Base-by-base conservation (phyloP, 2,329 filamentous ascomycete genomes). In the Cladosporium phlei region DNA sequence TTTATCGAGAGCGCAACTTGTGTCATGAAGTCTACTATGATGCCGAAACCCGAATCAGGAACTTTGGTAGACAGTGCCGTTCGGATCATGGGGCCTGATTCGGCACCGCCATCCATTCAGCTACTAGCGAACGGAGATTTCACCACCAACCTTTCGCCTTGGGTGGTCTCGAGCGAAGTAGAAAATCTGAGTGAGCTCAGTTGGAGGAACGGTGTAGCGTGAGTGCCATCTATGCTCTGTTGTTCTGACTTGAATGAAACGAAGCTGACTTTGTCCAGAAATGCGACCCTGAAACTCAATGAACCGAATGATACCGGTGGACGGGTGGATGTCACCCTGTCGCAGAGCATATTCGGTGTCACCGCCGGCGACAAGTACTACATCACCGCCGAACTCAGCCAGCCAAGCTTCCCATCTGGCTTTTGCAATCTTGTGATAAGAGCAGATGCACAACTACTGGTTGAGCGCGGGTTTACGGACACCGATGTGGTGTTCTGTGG, bases 171-270 rank as follows among this genome's bases (percentile, higher is more conserved):
- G n/a, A n/a, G n/a, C n/a, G n/a, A n/a, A n/a, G 7, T 19, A 33
- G 4, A 16, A 33, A 9, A 20, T 9, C n/a, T 14, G 38, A 19
- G 17, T n/a, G 4, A 32, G 12, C 19, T 43, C 28, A 21, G 3
- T n/a, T 24, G 27, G 28, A 12, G 27, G 14, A 29, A 43, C 25
- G 38, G 38, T 6, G 17, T 16, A n/a, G 38, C 38, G 38, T 43
- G 19, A 32, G 38, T 33, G 11, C 1, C 8, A 10, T 12, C 7
- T 19, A 19, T 6, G 20, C 16, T 7, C 9, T 11, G 16, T 11
- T 43, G 12, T 38, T 7, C 12, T 17, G 21, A 17, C 17, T 16
- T 11, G 8, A 38, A 14, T 17, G 21, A 17, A 16, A 10, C 5
- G 8, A 38, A 14, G 22, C 35, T 38, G 7, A 38, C 14, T 17